Evolutionary conservation across 1,284 basidiomycete genomes (phyloP), one percentile per base, ranked within the genome.

Genomic region (Puccinia brachypodii): DNA sequence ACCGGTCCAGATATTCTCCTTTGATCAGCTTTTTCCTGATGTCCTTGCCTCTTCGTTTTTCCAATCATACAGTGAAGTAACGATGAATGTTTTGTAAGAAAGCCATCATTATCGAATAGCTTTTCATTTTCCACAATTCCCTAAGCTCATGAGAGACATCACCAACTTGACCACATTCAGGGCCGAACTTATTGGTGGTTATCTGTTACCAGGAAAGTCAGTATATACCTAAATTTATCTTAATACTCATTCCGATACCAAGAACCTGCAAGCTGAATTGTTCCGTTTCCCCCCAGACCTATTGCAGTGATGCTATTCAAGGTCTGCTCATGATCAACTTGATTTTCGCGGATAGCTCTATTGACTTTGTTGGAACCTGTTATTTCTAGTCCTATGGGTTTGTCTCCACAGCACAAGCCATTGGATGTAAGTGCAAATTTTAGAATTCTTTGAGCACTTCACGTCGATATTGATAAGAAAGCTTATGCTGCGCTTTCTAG

Each of bases 301-400:
- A 72, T 80, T 38, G 77, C 77, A 2, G 66, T 80, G 25, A 80
- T 80, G 77, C 50, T 80, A 44, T 80, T 80, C 68, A 80, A 80
- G 58, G 77, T 80, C 3, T 40, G 42, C n/a, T 42, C 11, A 60
- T 8, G 33, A 25, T 19, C 40, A 25, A 36, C 33, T 19, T n/a
- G 22, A 71, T 58, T 2, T 69, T 19, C 11, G 16, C 13, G 42
- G 19, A 14, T 40, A 56, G 9, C n/a, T 72, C 19, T 44, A 60
- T 38, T 47, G 2, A 28, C 16, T 47, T 9, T 58, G 11, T 33
- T n/a, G 19, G 25, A 25, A 47, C 22, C 19, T n/a, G 22, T 58
- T 36, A 13, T 71, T 58, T 56, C 13, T 72, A 80, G 77, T 80
- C 77, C 2, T 80, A 80, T 47, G 77, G 66, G n/a, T 80, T 72